Evolutionary conservation across 352 stramenopile genomes (phyloP).

Genomic region (Pythium rishiriense): DNA sequence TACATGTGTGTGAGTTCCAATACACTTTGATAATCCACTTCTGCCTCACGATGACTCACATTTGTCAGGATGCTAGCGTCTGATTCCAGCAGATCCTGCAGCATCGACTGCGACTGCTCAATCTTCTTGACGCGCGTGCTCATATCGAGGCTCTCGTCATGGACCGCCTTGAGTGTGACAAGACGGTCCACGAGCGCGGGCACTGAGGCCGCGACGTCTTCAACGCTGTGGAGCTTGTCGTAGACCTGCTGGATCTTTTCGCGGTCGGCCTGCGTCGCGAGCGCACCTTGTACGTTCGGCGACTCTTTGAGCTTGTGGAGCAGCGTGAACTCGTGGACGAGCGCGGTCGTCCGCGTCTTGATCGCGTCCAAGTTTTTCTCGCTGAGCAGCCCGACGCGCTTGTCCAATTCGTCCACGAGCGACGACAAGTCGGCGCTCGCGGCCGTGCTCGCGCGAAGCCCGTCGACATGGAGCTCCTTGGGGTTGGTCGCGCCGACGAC

Average conservation of each 20-base stretch:
- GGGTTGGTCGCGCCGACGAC: slow-evolving; percentile 54
- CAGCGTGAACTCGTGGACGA: slow-evolving; percentile 77
- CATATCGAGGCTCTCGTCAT: slow-evolving; percentile 61
- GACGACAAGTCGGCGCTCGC: slow-evolving; percentile 42
- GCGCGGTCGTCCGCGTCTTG: slow-evolving; percentile 69
- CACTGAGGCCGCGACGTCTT: slow-evolving; percentile 58
- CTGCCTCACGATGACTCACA: slow-evolving; percentile 43
- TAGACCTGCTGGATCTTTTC: slow-evolving; percentile 76
- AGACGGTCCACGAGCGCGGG: slow-evolving; percentile 73
- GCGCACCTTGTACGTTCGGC: slow-evolving; percentile 49
- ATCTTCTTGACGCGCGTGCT: slow-evolving; percentile 57
- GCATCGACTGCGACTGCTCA: slow-evolving; percentile 55
- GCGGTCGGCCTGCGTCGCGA: slow-evolving; percentile 59
- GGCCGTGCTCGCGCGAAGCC: slow-evolving; percentile 26
- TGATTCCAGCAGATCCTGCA: slow-evolving; percentile 61
- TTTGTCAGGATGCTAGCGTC: slow-evolving; percentile 67
- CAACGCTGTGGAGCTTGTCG: slow-evolving; percentile 60
- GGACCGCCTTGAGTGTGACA: slow-evolving; percentile 65
- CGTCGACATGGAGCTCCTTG: slow-evolving; percentile 53
- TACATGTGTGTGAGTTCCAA: background rate
- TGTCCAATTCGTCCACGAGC: slow-evolving; percentile 59
- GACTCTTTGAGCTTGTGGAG: slow-evolving; percentile 82
- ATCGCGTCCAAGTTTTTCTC: slow-evolving; percentile 80
- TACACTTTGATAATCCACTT: background rate
- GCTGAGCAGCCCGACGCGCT: slow-evolving; percentile 64